A percentile compares a stretch with the other conserved stretches of the same genome.
Conservation (phyloP, 2,329 filamentous ascomycete species). For the Pestalotiopsis sp. region DNA sequence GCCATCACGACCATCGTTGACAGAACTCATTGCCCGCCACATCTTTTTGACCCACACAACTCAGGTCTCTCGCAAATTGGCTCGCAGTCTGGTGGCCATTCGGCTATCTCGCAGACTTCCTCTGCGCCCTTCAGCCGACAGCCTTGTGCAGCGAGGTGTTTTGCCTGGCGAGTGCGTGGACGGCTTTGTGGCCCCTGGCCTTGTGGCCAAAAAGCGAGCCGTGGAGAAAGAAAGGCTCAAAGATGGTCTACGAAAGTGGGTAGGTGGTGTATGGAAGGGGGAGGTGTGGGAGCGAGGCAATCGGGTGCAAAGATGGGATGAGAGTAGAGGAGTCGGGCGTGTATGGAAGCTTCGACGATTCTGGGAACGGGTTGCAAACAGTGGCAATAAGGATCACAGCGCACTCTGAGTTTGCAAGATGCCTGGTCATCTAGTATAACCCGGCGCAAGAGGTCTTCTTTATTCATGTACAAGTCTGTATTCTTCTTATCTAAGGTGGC, state of each 20-base stretch:
- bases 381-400: neutral
- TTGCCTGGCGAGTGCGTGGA: slow-evolving; percentile 65
- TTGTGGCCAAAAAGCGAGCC: slow-evolving; percentile 64
- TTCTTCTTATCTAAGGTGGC: too few relatives aligned
- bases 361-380: slow-evolving; percentile 64
- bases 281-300: slow-evolving; percentile 55
- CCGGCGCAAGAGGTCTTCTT: neutral
- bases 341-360: slow-evolving; percentile 67
- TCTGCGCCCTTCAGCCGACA: slow-evolving; percentile 60
- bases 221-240: slow-evolving; percentile 71
- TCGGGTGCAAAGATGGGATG: slow-evolving; percentile 49
- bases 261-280: slow-evolving; percentile 60
- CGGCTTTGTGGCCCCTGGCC: slow-evolving; percentile 55
- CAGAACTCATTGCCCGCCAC: slow-evolving; percentile 63
- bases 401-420: neutral
- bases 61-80: slow-evolving; percentile 65
- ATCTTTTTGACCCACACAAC: slow-evolving; percentile 72
- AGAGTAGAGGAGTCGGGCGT: slow-evolving; percentile 54
- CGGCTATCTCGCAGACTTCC: slow-evolving; percentile 65
- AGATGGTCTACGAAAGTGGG: slow-evolving; percentile 66
- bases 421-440: neutral
- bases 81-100: slow-evolving; percentile 67
- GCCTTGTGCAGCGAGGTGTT: slow-evolving; percentile 65
- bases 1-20: slow-evolving; percentile 59
- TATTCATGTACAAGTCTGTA: neutral